Conservation (phyloP, 164 flowering plant species). For the Echeveria elegans region DNA sequence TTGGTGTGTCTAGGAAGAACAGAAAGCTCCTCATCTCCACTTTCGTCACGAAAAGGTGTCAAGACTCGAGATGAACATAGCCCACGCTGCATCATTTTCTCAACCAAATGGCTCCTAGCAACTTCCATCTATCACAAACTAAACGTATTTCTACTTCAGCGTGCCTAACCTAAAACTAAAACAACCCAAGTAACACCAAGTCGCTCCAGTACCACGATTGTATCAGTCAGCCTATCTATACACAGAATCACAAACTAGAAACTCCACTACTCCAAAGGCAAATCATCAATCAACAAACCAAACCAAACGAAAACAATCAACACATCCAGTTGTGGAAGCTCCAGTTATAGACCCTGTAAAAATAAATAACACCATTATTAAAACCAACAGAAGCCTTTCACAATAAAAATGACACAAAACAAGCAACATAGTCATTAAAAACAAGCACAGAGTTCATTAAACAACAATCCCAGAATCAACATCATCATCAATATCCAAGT, state of each 20-base stretch:
- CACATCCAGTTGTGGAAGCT: neutral
- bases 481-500: neutral
- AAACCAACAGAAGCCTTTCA: neutral
- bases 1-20: constrained; percentile 95
- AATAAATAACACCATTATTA: neutral
- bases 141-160: too few species aligned
- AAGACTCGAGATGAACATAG: constrained; percentile 53
- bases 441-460: neutral
- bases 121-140: too few species aligned
- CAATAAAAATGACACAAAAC: neutral
- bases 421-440: neutral
- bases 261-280: neutral
- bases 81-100: constrained; percentile 55
- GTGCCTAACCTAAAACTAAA: neutral
- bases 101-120: constrained; percentile 1
- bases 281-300: neutral
- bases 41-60: constrained; percentile 68
- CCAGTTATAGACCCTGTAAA: neutral
- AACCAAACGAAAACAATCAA: too few species aligned
- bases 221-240: neutral
- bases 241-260: neutral
- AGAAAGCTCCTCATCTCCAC: constrained; percentile 83
- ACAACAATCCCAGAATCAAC: neutral
- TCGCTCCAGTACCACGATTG: neutral
- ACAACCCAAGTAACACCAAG: neutral